Evolutionary conservation across 192 early-diverging fungal species (phyloP).

Genomic region (Backusella liffmaniae): DNA sequence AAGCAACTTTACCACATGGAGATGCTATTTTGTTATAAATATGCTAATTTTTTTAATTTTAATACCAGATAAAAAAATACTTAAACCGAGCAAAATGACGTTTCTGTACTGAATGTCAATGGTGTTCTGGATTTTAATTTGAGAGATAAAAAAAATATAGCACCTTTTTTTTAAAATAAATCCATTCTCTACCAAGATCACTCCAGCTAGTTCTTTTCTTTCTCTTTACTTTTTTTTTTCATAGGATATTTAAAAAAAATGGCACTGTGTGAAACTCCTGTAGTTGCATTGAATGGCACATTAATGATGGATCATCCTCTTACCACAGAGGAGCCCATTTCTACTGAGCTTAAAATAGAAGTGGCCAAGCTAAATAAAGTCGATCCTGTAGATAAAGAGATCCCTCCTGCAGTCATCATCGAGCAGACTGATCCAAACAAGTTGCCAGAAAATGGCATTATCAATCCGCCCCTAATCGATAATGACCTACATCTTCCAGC

Average conservation of each 20-base stretch:
- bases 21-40: too few species aligned
- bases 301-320: slow-evolving; percentile 10
- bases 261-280: background rate
- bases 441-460: background rate
- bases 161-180: background rate
- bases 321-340: slow-evolving; percentile 19
- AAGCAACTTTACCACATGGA: too few species aligned
- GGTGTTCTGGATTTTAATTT: background rate
- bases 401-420: slow-evolving; percentile 6
- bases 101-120: background rate
- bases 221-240: background rate
- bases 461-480: background rate
- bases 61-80: background rate
- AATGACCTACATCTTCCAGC: background rate
- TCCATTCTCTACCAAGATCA: background rate
- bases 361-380: background rate
- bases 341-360: background rate
- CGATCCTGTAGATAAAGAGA: background rate
- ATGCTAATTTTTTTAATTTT: too few species aligned
- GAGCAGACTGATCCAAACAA: slow-evolving; percentile 13
- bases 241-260: background rate
- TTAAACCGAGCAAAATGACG: background rate
- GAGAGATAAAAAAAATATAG: background rate
- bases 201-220: background rate
- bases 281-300: background rate